Conservation (phyloP, 768 basidiomycete genomes). For the Termitomyces sp. region DNA sequence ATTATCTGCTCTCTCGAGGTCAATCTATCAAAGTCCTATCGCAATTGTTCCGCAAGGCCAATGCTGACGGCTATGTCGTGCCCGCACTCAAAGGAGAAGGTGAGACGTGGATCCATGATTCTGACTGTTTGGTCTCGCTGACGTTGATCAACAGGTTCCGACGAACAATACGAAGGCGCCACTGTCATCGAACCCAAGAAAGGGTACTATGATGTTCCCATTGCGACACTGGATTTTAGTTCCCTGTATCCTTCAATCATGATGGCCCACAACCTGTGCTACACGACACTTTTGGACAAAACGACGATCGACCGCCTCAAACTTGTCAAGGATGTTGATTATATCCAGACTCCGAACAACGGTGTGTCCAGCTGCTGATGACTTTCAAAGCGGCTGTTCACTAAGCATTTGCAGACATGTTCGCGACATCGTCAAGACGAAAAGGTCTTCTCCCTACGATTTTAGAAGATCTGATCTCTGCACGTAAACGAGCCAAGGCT, state of each 20-base stretch:
- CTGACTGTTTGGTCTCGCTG: not conserved
- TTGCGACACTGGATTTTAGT: conserved; percentile 97
- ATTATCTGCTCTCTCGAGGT: conserved; percentile 88
- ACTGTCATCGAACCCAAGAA: conserved; percentile 97
- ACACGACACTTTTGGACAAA: conserved; percentile 92
- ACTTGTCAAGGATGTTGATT: conserved; percentile 84
- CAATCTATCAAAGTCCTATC: conserved; percentile 99
- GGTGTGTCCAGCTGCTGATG: conserved; percentile 44
- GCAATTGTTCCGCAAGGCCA: conserved; percentile 91
- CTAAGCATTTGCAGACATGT: conserved; percentile 61
- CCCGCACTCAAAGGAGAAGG: conserved; percentile 88
- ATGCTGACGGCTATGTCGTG: conserved; percentile 86
- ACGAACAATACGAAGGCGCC: conserved; percentile 98
- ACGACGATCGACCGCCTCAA: conserved; percentile 71
- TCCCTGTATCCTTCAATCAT: conserved; percentile 99
- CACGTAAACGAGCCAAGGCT: conserved; percentile 92
- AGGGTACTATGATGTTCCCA: conserved; percentile 95
- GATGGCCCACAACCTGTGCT: conserved; percentile 99
- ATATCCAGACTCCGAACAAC: conserved; percentile 93
- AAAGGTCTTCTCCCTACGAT: conserved; percentile 92
- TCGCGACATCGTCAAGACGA: conserved; percentile 67
- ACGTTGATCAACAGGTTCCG: conserved; percentile 54
- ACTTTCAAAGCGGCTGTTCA: not conserved
- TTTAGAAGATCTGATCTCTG: conserved; percentile 89
- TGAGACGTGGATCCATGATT: conserved; percentile 24